Base-by-base conservation (phyloP, 768 basidiomycete genomes). In the Pleurotus giganteus region DNA sequence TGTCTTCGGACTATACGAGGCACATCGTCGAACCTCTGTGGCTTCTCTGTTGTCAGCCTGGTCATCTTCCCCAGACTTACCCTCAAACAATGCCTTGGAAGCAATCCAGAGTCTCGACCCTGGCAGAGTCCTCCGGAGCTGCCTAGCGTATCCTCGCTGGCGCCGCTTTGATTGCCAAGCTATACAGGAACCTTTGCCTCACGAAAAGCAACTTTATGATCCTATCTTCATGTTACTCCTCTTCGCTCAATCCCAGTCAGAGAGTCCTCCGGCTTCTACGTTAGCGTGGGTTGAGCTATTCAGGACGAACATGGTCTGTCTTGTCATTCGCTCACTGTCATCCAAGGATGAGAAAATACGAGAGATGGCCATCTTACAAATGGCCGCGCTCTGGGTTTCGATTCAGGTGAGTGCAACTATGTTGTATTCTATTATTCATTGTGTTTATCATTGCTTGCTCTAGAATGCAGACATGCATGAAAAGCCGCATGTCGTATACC, bases 261-360 rank as follows among this genome's bases (percentile, higher is more conserved):
- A 88, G 29, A 76, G 74, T 49, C 76, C 69, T 13, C 86, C 84
- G 0, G 66, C 76, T 1, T 82, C 83, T 0, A 79, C 84, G 0
- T 70, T 88, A 56, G 82, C 77, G n/a, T 96, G 94, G 94, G 87
- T 95, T 12, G 86, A 91, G 62, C 66, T 97, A 15, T 86, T 95
- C 65, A 74, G 93, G 59, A 89, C 88, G 5, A 94, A 96, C 59
- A 73, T 87, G 9, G 78, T 89, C 11, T 81, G 89, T 42, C 60
- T 98, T 45, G 77, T 89, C 2, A 78, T 96, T 19, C 82, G 88
- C 12, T 76, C 82, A 0, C 66, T 97, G 45, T 89, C 92, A 0
- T 81, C 88, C 4, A 83, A 82, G 47, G 81, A 89, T 58, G 68
- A 61, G 2, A 70, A 73, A 9, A 69, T 91, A 4, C 84, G 93